Percentiles rank a stretch among this genome's conserved stretches.
These are phyloP conservation scores for Talaromyces marneffei DNA, from an alignment of 2,329 filamentous ascomycete genomes.

Conservation along the genomic window DNA sequence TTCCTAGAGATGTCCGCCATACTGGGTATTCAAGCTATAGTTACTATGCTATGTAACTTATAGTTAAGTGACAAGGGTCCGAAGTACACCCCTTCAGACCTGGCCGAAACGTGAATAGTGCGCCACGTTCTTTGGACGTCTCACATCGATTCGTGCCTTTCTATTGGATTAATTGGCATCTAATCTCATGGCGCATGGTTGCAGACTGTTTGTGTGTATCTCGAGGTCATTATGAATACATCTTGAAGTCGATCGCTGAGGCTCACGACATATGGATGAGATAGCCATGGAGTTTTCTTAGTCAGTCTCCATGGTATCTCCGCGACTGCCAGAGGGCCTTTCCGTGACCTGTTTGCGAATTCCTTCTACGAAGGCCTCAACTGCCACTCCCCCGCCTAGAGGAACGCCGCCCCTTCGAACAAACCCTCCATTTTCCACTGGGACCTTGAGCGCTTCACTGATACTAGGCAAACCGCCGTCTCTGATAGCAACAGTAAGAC, in stretches of 20 bases:
- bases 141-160: background rate
- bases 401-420: slow-evolving; percentile 73
- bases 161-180: background rate
- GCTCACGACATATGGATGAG: background rate
- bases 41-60: too few species aligned
- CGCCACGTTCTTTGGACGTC: background rate
- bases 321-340: slow-evolving; percentile 14
- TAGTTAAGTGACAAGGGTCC: background rate
- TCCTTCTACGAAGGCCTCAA: slow-evolving; percentile 86
- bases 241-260: background rate
- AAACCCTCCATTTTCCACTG: slow-evolving; percentile 77
- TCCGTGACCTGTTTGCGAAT: slow-evolving; percentile 73
- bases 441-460: slow-evolving; percentile 74
- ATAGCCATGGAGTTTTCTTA: background rate
- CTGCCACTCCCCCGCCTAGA: slow-evolving; percentile 77
- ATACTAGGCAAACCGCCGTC: slow-evolving; percentile 89
- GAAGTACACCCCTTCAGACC: background rate
- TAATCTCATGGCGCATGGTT: background rate
- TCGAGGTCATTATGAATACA: background rate
- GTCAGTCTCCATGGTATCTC: slow-evolving; percentile 9
- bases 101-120: background rate
- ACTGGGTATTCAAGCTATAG: background rate
- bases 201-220: background rate
- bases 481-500: slow-evolving; percentile 77
- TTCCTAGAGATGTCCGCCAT: background rate